A percentile compares a stretch with the other conserved stretches of the same genome.
Conservation (phyloP, 2,329 filamentous ascomycete genomes). For the Elsinoe batatas region DNA sequence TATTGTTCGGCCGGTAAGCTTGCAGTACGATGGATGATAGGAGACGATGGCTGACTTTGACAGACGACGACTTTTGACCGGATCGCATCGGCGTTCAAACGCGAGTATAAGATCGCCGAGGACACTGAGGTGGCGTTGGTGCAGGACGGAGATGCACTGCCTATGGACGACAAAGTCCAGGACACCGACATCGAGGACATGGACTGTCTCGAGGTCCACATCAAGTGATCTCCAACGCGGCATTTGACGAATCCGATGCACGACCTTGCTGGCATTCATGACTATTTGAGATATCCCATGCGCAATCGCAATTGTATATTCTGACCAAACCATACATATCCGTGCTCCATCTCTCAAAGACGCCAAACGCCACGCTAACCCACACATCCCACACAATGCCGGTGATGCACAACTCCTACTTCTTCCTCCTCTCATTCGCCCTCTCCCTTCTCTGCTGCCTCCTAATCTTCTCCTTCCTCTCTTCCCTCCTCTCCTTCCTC, state of each 20-base stretch:
- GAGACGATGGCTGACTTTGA: constrained; percentile 21
- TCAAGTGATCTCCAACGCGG: constrained; percentile 36
- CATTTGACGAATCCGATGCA: neutral
- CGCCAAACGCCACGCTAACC: constrained; percentile 9
- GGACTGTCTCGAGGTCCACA: constrained; percentile 64
- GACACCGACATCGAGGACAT: constrained; percentile 65
- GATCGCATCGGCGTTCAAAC: constrained; percentile 53
- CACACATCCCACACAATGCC: neutral
- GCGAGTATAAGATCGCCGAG: constrained; percentile 41
- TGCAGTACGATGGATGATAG: constrained; percentile 11
- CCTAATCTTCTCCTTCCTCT: constrained; percentile 41
- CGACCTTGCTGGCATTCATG: neutral
- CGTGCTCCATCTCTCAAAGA: neutral
- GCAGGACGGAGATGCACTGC: constrained; percentile 67
- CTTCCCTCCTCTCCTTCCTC: constrained; percentile 51
- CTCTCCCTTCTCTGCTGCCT: constrained; percentile 36
- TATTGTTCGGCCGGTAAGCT: constrained; percentile 36
- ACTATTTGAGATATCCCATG: constrained; percentile 1
- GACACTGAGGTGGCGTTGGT: constrained; percentile 50
- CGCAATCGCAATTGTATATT: neutral
- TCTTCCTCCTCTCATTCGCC: constrained; percentile 49
- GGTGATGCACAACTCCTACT: neutral
- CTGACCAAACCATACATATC: neutral
- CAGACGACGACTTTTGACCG: constrained; percentile 51
- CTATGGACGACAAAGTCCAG: constrained; percentile 49